Evolutionary conservation across 164 flowering plant species (phyloP).

Genomic region (Akebia trifoliata): DNA sequence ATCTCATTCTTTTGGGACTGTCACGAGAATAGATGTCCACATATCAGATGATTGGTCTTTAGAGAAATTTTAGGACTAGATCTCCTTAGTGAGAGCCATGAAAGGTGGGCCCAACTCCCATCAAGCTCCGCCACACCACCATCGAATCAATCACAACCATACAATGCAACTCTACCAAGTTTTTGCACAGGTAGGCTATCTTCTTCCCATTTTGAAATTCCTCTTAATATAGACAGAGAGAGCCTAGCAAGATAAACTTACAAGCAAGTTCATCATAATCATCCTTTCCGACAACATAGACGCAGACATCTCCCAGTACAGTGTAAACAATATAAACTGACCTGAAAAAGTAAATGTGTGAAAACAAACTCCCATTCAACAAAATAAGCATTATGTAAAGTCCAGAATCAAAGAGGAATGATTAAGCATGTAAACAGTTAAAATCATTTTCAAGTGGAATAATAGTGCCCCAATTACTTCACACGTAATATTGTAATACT

Average conservation of each 20-base stretch:
- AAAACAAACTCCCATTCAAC: background rate
- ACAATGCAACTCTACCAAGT: too few relatives aligned
- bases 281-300: conserved; percentile 93
- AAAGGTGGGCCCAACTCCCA: too few relatives aligned
- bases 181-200: background rate
- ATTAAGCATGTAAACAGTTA: too few relatives aligned
- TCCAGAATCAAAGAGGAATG: background rate
- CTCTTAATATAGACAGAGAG: background rate
- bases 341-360: conserved; percentile 26
- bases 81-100: too few relatives aligned
- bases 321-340: conserved; percentile 97
- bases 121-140: too few relatives aligned
- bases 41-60: background rate
- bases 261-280: conserved; percentile 98
- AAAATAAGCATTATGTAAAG: background rate
- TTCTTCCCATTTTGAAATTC: background rate
- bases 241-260: conserved; percentile 34
- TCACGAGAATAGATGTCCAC: background rate
- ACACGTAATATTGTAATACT: too few relatives aligned
- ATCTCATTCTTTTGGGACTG: background rate
- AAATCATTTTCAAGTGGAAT: too few relatives aligned
- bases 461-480: too few relatives aligned
- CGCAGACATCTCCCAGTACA: conserved; percentile 87
- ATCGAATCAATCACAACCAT: too few relatives aligned
- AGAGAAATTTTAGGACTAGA: too few relatives aligned